Conservation (phyloP, 1,284 basidiomycete species). For the Boletus sp. region DNA sequence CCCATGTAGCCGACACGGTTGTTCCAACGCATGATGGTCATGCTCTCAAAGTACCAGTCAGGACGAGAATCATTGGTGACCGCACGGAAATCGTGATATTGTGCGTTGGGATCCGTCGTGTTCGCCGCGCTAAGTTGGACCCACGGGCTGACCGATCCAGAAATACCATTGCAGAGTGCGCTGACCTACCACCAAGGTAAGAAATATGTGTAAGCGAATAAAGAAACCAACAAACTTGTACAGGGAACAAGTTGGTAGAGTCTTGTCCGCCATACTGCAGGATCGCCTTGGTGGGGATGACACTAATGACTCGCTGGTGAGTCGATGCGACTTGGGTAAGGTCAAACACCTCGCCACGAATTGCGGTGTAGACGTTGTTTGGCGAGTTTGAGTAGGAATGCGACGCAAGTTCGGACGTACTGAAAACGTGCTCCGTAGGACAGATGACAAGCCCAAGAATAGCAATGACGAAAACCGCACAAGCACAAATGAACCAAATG, state of each 20-base stretch:
- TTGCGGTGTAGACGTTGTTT: constrained; percentile 78
- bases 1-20: constrained; percentile 91
- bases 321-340: constrained; percentile 60
- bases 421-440: constrained; percentile 93
- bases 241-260: constrained; percentile 87
- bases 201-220: not conserved
- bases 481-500: constrained; percentile 93
- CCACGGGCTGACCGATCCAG: constrained; percentile 83
- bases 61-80: constrained; percentile 88
- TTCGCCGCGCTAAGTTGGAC: constrained; percentile 83
- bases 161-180: constrained; percentile 89
- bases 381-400: constrained; percentile 70
- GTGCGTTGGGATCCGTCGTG: constrained; percentile 76
- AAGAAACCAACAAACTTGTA: constrained; percentile 64
- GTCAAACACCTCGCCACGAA: constrained; percentile 95
- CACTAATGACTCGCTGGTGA: constrained; percentile 72
- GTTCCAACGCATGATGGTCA: constrained; percentile 89
- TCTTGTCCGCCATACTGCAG: constrained; percentile 84
- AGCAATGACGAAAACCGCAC: constrained; percentile 92
- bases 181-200: constrained; percentile 62
- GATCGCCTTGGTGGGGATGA: constrained; percentile 77
- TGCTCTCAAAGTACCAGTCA: constrained; percentile 97
- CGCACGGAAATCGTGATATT: constrained; percentile 96
- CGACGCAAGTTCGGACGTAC: constrained; percentile 70
- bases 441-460: constrained; percentile 90